A percentile compares a stretch with the other conserved stretches of the same genome.
These are phyloP conservation scores for Hydnum rufescens DNA, from an alignment of 768 basidiomycete genomes.

Conservation along the genomic window DNA sequence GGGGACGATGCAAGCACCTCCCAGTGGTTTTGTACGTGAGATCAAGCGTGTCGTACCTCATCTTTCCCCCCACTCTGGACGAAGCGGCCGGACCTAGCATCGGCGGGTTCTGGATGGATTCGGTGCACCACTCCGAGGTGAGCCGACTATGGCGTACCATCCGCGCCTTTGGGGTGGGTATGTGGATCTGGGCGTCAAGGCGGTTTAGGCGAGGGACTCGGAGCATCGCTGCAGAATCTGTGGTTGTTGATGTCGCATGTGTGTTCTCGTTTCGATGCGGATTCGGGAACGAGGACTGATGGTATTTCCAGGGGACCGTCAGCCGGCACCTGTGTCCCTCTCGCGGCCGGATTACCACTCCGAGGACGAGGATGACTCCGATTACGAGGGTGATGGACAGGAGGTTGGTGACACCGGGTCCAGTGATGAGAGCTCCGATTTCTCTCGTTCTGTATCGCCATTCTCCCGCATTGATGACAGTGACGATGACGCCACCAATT, in stretches of 20 bases:
- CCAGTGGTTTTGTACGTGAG: constrained; percentile 31
- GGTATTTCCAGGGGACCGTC: background rate
- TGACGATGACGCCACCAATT: constrained; percentile 24
- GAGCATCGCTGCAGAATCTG: background rate
- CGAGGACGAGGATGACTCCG: too few relatives aligned
- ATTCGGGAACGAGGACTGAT: too few relatives aligned
- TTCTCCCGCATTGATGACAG: background rate
- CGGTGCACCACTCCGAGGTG: constrained; percentile 25
- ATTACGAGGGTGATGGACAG: constrained; percentile 35
- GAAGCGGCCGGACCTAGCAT: constrained; percentile 11
- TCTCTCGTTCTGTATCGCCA: constrained; percentile 14
- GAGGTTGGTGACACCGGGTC: constrained; percentile 31
- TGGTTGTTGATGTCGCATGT: too few relatives aligned
- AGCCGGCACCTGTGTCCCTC: too few relatives aligned
- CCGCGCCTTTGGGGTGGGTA: background rate
- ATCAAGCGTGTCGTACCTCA: constrained; percentile 23
- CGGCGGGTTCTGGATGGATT: constrained; percentile 22
- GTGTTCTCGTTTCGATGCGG: too few relatives aligned
- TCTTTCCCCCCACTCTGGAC: background rate
- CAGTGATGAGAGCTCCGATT: constrained; percentile 9
- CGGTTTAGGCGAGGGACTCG: background rate
- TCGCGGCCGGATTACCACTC: too few relatives aligned
- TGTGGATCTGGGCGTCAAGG: background rate
- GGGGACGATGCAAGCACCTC: background rate
- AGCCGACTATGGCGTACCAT: constrained; percentile 16